Conservation (phyloP, 768 basidiomycete species). For the Neoboletus magnificus region DNA sequence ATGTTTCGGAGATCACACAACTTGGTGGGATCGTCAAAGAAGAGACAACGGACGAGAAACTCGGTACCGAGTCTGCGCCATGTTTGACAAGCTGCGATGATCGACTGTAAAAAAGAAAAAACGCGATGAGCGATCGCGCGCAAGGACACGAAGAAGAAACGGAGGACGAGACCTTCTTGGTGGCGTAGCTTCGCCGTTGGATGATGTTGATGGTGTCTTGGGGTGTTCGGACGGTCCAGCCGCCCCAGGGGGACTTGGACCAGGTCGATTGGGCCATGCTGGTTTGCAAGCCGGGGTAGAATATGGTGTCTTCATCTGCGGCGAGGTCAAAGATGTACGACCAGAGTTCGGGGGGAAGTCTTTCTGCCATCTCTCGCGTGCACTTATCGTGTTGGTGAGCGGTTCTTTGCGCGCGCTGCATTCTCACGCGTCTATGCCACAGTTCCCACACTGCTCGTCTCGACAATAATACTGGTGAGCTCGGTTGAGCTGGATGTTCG, state of each 20-base stretch:
- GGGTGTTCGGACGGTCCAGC: constrained; percentile 60
- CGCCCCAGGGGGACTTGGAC: constrained; percentile 45
- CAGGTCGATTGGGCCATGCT: constrained; percentile 63
- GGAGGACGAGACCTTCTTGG: constrained; percentile 52
- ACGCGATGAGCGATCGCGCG: not conserved
- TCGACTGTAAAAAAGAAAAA: constrained; percentile 42
- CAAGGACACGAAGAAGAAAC: not conserved
- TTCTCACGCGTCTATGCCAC: not conserved
- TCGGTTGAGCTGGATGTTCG: not conserved
- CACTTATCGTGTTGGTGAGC: not conserved
- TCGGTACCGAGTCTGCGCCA: constrained; percentile 64
- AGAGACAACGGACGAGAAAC: constrained; percentile 65
- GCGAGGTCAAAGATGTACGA: constrained; percentile 68
- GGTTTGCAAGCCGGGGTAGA: constrained; percentile 58
- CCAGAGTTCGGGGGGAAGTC: constrained; percentile 70
- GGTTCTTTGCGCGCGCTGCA: too few species aligned
- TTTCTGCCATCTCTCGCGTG: constrained; percentile 23
- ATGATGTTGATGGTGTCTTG: constrained; percentile 54
- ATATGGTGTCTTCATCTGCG: constrained; percentile 66
- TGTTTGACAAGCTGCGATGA: constrained; percentile 61
- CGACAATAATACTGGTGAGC: not conserved
- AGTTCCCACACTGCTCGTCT: not conserved
- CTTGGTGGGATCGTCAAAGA: constrained; percentile 59
- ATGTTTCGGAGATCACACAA: constrained; percentile 50
- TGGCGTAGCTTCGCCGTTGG: constrained; percentile 59